Conservation (phyloP, 371 early-diverging fungal species). For the Actinomortierella wolfii region DNA sequence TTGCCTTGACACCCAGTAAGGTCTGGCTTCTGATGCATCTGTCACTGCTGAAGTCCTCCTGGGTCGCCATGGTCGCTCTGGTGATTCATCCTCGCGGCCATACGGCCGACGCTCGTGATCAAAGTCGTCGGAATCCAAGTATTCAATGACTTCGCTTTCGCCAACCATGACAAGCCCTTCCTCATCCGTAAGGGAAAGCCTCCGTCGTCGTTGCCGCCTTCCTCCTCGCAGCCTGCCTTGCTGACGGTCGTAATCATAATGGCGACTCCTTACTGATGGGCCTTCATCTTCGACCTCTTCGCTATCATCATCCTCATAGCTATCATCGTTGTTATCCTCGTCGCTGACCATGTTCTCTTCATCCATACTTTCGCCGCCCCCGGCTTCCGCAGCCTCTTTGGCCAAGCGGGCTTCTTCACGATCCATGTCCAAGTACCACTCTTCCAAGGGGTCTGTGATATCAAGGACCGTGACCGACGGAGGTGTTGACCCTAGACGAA, state of each 20-base stretch:
- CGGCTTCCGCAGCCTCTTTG: conserved; percentile 38
- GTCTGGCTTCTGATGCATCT: too few relatives aligned
- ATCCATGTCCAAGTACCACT: conserved; percentile 79
- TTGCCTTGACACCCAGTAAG: too few relatives aligned
- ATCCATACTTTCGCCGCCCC: conserved; percentile 38
- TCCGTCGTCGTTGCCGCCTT: conserved; percentile 14
- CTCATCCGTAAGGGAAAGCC: conserved; percentile 23
- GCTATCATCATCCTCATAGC: conserved; percentile 27
- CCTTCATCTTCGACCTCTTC: conserved; percentile 6
- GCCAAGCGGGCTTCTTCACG: conserved; percentile 51
- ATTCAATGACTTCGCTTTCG: conserved; percentile 40
- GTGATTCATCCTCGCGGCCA: background rate
- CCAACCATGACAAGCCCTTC: conserved; percentile 37
- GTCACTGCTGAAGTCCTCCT: too few relatives aligned
- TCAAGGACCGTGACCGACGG: conserved; percentile 83
- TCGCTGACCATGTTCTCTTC: conserved; percentile 37
- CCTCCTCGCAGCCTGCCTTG: conserved; percentile 32
- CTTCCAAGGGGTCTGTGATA: conserved; percentile 86
- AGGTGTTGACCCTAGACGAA: conserved; percentile 85
- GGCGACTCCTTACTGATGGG: background rate
- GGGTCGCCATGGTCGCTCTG: background rate
- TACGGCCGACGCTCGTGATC: background rate
- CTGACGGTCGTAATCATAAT: conserved; percentile 2
- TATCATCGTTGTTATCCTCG: conserved; percentile 41
- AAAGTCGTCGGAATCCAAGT: conserved; percentile 9